phyloP scores from a whole-genome alignment of 2,329 filamentous ascomycete genomes.

The Zasmidium citrigriseum region DNA sequence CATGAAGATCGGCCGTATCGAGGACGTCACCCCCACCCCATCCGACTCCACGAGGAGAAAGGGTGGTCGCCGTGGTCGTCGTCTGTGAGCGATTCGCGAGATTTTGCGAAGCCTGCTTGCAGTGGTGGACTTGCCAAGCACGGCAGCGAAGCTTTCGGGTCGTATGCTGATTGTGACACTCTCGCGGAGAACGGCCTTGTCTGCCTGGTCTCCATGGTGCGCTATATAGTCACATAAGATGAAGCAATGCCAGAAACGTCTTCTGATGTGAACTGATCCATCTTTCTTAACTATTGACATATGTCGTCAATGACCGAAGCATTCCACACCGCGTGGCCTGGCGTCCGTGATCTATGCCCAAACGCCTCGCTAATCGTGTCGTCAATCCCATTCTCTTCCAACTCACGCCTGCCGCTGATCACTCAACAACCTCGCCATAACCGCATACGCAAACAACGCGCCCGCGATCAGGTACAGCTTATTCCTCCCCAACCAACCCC shows the following conservation, averaged over 20 bases:
- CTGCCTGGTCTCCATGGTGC: conserved; percentile 39
- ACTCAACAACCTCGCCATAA: conserved; percentile 74
- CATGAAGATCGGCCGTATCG: conserved; percentile 99
- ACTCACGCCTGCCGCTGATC: conserved; percentile 34
- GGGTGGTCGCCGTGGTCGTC: conserved; percentile 99
- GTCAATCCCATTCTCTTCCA: not conserved
- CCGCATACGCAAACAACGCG: conserved; percentile 76
- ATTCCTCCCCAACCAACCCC: conserved; percentile 79
- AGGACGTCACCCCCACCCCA: conserved; percentile 98
- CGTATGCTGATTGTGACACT: conserved; percentile 36
- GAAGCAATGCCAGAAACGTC: conserved; percentile 25
- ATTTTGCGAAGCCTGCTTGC: conserved; percentile 18
- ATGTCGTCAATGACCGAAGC: no score
- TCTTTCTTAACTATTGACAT: no score
- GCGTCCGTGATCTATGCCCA: not conserved
- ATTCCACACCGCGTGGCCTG: not conserved
- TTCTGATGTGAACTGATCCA: no score
- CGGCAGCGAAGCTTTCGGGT: conserved; percentile 18
- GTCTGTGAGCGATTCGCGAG: conserved; percentile 66
- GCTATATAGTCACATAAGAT: conserved; percentile 28
- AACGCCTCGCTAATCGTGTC: conserved; percentile 2
- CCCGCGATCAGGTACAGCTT: conserved; percentile 72
- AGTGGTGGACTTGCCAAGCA: conserved; percentile 18
- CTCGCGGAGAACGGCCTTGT: conserved; percentile 41
- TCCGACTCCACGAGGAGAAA: conserved; percentile 99